Evolutionary conservation across 169 alveolate species (phyloP), one percentile per base, ranked within the genome.

Genomic region (Plasmodium knowlesi): DNA sequence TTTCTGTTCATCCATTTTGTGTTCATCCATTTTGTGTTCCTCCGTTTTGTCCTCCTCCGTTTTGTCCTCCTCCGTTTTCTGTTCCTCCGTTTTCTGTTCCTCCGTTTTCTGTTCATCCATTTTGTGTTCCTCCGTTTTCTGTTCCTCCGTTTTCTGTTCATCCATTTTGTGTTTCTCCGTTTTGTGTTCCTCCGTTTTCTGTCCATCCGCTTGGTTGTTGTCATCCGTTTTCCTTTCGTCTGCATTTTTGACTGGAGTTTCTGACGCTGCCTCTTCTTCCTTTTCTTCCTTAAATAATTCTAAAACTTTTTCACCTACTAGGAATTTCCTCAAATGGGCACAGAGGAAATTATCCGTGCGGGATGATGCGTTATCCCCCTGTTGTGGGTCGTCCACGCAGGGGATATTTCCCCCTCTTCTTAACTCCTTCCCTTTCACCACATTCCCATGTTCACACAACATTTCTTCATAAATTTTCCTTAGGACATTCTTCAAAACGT

Each of bases 401-500:
- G 57, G 57, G 0, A 10, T 6, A 4, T 12, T 14, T 1, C 57
- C 0, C 57, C 61, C 22, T 2, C 39, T 1, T 1, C 39, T 50
- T 16, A 50, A 50, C 61, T 22, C 16, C 76, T 67, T 67, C 5
- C 72, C 43, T 19, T 32, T 78, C 71, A 19, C 14, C 34, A 61
- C n/a, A 41, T 78, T 89, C 54, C 72, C 72, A 37, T 32, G 39
- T 53, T 50, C 94, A 25, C 30, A 5, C 19, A 67, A 79, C 32
- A 89, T 41, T 25, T 41, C 76, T 28, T 79, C 73, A 53, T 89
- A 61, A 41, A 89, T 79, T 67, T 57, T 89, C 2, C 46, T 30
- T 25, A 89, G 53, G 2, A 67, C 41, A 9, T 89, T 89, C 37
- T 79, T 89, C 72, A 89, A 46, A 61, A 89, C 82, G 50, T 41